phyloP scores from a whole-genome alignment of 2,329 filamentous ascomycete species.

The Botryotinia convoluta region DNA sequence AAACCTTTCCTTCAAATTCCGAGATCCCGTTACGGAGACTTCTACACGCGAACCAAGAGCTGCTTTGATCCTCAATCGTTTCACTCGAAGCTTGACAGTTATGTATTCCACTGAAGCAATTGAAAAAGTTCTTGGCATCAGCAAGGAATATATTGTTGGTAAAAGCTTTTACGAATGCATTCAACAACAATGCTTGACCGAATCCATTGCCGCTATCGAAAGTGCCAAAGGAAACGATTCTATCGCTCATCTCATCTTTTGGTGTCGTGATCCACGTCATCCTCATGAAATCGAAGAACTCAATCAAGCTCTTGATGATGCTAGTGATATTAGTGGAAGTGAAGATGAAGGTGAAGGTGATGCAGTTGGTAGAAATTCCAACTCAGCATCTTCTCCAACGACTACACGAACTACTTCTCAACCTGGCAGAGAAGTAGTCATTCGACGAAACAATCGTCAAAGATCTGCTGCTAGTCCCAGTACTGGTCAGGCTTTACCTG shows the following conservation, averaged over 20 bases:
- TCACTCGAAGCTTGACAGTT: conserved; percentile 76
- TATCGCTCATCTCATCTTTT: conserved; percentile 84
- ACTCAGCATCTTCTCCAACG: conserved; percentile 41
- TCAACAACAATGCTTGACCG: conserved; percentile 69
- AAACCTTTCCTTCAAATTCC: conserved; percentile 79
- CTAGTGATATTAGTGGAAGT: conserved; percentile 43
- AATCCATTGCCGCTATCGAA: conserved; percentile 76
- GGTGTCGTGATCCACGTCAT: conserved; percentile 71
- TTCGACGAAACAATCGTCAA: conserved; percentile 25
- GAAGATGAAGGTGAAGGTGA: conserved; percentile 42
- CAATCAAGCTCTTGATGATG: conserved; percentile 44
- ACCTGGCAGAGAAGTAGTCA: conserved; percentile 35
- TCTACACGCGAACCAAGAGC: conserved; percentile 75
- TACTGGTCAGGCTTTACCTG: conserved; percentile 27
- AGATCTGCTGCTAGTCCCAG: conserved; percentile 17
- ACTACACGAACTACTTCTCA: conserved; percentile 32
- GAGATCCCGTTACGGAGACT: conserved; percentile 51
- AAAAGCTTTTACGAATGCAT: conserved; percentile 89
- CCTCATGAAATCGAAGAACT: conserved; percentile 46
- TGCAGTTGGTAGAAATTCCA: conserved; percentile 33
- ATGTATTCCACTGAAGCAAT: conserved; percentile 85
- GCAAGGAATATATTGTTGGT: conserved; percentile 65
- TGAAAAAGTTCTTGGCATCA: conserved; percentile 70
- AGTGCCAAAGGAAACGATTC: conserved; percentile 88
- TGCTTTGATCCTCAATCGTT: conserved; percentile 81